Base-by-base conservation (phyloP, 1,284 basidiomycete genomes). In the Agaricales sp. region DNA sequence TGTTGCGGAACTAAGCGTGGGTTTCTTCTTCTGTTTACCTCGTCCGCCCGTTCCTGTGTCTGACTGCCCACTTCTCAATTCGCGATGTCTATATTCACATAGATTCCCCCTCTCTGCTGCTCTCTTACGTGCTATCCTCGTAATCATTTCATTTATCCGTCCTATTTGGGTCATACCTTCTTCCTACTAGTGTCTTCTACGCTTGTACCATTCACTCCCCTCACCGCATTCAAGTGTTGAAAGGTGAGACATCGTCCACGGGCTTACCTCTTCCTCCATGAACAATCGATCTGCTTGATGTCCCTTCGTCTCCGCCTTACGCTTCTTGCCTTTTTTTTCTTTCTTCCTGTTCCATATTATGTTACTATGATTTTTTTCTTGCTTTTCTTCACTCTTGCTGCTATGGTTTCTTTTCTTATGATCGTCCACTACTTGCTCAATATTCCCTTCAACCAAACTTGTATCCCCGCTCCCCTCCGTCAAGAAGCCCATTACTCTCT, bases 11-110 rank as follows among this genome's bases (percentile, higher is more conserved):
- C 64, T 75, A 78, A 49, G 87, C 84, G 66, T 90, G 89, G 58
- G 85, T 87, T 54, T 92, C 91, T 71, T 89, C 85, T 52, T 91
- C 89, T 61, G 76, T 88, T 57, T 80, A 79, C 56, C 74, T 87
- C 60, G 82, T 81, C 52, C 87, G 87, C 30, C 87, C 90, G 63
- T 86, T 90, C 20, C 20, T 8, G 8, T 43, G 25, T 38, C 35
- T 26, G 18, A 43, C 39, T 53, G 43, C 52, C 51, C 18, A 39
- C 25, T 6, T 43, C 48, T 46, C 43, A 87, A 83, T 81, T 86
- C 54, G 79, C 80, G 60, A 74, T 75, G 67, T 81, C 80, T 59
- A 78, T 86, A 66, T 85, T 82, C 68, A 75, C 78, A 67, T 68
- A 74, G 63, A 41, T 41, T 87, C 84, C 59, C 54, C 62, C 63